These are phyloP conservation scores for Phytophthora chlamydospora DNA, from an alignment of 352 stramenopile genomes.

Conservation along the genomic window DNA sequence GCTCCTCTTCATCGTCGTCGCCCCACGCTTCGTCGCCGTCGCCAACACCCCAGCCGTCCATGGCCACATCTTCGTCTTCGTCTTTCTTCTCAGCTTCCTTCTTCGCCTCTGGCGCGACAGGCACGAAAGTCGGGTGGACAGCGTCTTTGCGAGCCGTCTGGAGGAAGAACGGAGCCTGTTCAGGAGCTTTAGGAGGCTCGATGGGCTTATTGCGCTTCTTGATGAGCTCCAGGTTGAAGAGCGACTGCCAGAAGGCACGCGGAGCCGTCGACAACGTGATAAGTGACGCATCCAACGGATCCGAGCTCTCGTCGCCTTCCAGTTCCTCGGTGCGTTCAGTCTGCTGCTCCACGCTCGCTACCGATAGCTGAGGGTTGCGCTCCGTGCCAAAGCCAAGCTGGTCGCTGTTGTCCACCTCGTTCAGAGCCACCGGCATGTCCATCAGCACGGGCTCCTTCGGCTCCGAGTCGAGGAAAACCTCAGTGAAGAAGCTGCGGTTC, in stretches of 20 bases:
- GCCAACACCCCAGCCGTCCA: conserved; percentile 72
- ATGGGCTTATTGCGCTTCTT: conserved; percentile 97
- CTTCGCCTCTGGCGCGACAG: conserved; percentile 40
- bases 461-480: conserved; percentile 85
- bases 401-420: conserved; percentile 81
- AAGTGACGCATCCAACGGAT: conserved; percentile 62
- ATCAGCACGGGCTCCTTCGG: conserved; percentile 83
- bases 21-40: conserved; percentile 73
- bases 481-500: conserved; percentile 94
- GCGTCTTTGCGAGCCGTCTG: conserved; percentile 88
- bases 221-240: conserved; percentile 94
- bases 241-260: conserved; percentile 88
- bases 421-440: conserved; percentile 91
- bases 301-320: conserved; percentile 37
- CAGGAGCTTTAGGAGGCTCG: conserved; percentile 93
- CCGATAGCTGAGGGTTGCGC: conserved; percentile 52
- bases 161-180: conserved; percentile 96
- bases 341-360: conserved; percentile 42
- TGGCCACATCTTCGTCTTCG: conserved; percentile 37
- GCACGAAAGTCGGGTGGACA: conserved; percentile 79
- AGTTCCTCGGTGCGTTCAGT: conserved; percentile 52
- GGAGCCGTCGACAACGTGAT: conserved; percentile 83
- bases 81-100: conserved; percentile 32
- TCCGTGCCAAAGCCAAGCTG: conserved; percentile 59
- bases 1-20: conserved; percentile 46